Base-by-base conservation (phyloP, 148 eudicot species). In the Selenicereus undatus region DNA sequence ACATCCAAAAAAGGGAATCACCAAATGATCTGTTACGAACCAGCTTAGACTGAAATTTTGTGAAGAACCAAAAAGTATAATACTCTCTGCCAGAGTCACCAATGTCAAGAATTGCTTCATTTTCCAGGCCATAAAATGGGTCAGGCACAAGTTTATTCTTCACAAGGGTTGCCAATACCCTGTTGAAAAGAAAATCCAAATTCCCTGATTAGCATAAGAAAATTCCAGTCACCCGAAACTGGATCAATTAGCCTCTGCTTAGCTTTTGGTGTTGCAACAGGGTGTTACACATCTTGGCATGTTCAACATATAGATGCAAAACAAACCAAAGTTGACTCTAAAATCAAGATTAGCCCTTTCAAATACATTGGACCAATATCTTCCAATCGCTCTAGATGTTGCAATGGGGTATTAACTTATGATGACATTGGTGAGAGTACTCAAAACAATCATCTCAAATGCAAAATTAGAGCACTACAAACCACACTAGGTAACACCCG, bases 61-160 rank as follows among this genome's bases (percentile, higher is more conserved):
- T 92, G 91, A 91, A 92, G 82, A 92, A 93, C 94, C 99, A 96
- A 86, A 96, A 93, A 9, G 99, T 96, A 84, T 96, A 96, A 74
- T 96, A 82, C 76, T 92, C 97, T 87, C 98, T 86, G 76, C 99
- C 99, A 45, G 98, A 96, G 90, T 91, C 94, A 82, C 90, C 99
- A 86, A 96, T 93, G 83, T 96, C 99, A 70, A 93, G 60, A 65
- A 96, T 96, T 66, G 90, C 70, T 87, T 96, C 97, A 79, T 96
- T 96, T 77, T 92, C 89, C 90, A 96, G 83, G 50, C 99, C 99
- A 20, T 96, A 96, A 85, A 96, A 96, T 30, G 99, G 99, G 88
- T 96, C 97, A 36, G 95, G 93, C 50, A 96, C 79, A 36, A 83
- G 80, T 76, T 92, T 91, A 89, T 92, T 93, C 84, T 92, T 89